Evolutionary conservation across 805 yeast species (phyloP), one percentile per base, ranked within the genome.

Genomic region (Candida tammaniensis): DNA sequence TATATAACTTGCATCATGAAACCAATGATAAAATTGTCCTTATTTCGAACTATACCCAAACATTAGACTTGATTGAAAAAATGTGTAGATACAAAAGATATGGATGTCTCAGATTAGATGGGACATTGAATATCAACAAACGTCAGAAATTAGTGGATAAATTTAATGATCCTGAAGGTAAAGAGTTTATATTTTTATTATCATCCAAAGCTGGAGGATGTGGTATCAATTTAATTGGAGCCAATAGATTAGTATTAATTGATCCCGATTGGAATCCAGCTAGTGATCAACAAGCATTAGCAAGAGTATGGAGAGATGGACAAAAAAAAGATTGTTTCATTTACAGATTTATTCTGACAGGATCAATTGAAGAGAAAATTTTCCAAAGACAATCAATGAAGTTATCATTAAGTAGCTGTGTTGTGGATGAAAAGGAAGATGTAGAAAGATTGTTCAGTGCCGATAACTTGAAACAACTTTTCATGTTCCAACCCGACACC

Each of bases 201-300:
- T 86, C 96, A 54, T 86, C 96, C 6, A 93, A 93, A 58, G 98
- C 98, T 1, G 98, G 98, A 49, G 98, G 98, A 1, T 93, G 98
- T 68, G 98, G 98, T 61, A 86, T 93, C 51, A 93, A 93, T 56
- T 72, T 93, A 49, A 91, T 93, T 50, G 98, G 98, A 9, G 98
- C 98, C 2, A 93, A 93, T 47, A 72, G 98, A 43, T 67, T 93
- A 42, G 77, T 93, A 14, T 64, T 93, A 30, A 69, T 93, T 53
- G 98, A 93, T 55, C 81, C 81, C 0, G 98, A 93, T 56, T 93
- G 98, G 98, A 91, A 91, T 52, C 98, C 98, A 0, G 98, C 98
- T 0, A 82, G 96, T 1, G 98, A 91, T 54, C 98, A 93, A 56
- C 98, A 91, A 61, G 98, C 98, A 0, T 68, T 93, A 42, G 98